Conservation (phyloP, 495 filamentous ascomycete genomes). For the Friedmanniomyces simplex region DNA sequence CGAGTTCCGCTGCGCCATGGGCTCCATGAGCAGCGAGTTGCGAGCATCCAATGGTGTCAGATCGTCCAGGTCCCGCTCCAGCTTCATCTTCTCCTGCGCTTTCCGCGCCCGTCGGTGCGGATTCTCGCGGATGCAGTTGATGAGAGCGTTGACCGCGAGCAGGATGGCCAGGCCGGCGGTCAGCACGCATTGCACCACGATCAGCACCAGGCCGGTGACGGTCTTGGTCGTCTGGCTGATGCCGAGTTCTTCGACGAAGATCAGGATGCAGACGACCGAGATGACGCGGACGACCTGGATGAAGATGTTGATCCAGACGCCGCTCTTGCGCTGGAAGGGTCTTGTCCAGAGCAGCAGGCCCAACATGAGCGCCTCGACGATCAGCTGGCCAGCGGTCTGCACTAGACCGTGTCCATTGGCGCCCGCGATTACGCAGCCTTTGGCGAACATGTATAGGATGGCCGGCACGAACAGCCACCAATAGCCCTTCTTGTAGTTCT, state of each 20-base stretch:
- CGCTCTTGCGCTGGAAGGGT: constrained; percentile 73
- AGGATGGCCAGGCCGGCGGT: constrained; percentile 79
- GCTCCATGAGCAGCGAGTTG: constrained; percentile 71
- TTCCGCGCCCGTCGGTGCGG: constrained; percentile 77
- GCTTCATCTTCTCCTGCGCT: constrained; percentile 73
- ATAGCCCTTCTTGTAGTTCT: constrained; percentile 81
- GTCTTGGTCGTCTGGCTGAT: constrained; percentile 93
- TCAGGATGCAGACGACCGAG: constrained; percentile 76
- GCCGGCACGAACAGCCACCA: constrained; percentile 95
- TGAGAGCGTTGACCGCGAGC: constrained; percentile 80
- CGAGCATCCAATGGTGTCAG: constrained; percentile 84
- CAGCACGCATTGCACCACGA: constrained; percentile 76
- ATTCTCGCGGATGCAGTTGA: constrained; percentile 73
- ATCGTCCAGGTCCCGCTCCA: constrained; percentile 69
- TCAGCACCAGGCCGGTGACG: constrained; percentile 77
- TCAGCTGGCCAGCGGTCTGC: constrained; percentile 67
- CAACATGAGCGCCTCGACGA: constrained; percentile 64
- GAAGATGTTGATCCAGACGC: constrained; percentile 86
- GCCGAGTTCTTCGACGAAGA: constrained; percentile 90
- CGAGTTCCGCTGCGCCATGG: constrained; percentile 26
- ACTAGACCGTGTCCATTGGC: constrained; percentile 76
- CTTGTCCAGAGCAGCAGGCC: constrained; percentile 69
- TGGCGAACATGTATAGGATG: constrained; percentile 88
- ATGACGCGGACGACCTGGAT: constrained; percentile 93
- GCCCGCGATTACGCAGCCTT: constrained; percentile 77